These are phyloP conservation scores for Nicotiana rustica DNA, from an alignment of 305 asterid species.

Conservation along the genomic window DNA sequence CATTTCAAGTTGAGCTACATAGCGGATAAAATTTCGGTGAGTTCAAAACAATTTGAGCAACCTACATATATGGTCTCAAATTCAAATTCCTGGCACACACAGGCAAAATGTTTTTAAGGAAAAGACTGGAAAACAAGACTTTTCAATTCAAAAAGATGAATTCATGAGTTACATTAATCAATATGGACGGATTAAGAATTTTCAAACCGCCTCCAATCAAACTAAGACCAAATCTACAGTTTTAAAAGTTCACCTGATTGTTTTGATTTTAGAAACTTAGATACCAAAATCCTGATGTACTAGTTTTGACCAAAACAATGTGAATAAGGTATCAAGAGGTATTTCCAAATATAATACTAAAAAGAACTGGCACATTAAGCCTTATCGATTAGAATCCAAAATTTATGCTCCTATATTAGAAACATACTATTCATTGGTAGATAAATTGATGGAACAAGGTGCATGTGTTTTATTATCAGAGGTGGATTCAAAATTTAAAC, in stretches of 20 bases:
- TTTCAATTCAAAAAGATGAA: not conserved
- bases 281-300: slow-evolving; percentile 6
- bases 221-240: not conserved
- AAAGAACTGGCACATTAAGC: slow-evolving; percentile 19
- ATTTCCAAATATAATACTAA: slow-evolving; percentile 32
- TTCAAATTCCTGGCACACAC: not conserved
- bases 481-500: too few species aligned
- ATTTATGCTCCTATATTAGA: slow-evolving; percentile 28
- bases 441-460: slow-evolving; percentile 24
- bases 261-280: slow-evolving; percentile 19
- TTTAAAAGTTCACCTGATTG: not conserved
- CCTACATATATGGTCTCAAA: slow-evolving; percentile 4
- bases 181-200: not conserved
- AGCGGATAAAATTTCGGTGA: not conserved
- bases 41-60: slow-evolving; percentile 3
- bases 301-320: slow-evolving; percentile 21
- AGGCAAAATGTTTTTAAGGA: not conserved
- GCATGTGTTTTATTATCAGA: not conserved
- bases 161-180: slow-evolving; percentile 7
- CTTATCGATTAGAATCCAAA: slow-evolving; percentile 34
- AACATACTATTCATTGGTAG: slow-evolving; percentile 6
- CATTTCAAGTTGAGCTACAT: not conserved
- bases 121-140: slow-evolving; percentile 5
- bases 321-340: slow-evolving; percentile 1
- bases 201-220: not conserved